Base-by-base conservation (phyloP, 1,284 basidiomycete genomes). In the Papiliotrema laurentii region DNA sequence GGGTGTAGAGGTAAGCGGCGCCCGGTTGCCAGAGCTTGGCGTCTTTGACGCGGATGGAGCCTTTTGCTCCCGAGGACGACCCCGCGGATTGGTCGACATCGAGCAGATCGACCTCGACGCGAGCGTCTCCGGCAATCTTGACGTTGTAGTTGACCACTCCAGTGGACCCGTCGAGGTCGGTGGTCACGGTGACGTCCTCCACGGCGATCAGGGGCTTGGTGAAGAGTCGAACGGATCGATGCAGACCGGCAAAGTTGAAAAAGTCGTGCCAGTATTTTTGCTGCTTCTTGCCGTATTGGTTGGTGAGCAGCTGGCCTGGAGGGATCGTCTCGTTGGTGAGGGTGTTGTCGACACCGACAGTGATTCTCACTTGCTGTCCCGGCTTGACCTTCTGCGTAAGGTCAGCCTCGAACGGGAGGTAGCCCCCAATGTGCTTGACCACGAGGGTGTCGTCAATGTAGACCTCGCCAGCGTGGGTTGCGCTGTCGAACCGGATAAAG, bases 181-280 rank as follows among this genome's bases (percentile, higher is more conserved):
- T 60, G 9, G 28, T 49, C 13, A 62, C 49, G 10, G 58, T 60
- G 43, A 62, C 45, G 43, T 62, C 58, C 26, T 53, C 47, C n/a
- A 62, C 35, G 6, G 49, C 24, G 13, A 30, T 47, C 26, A 41
- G 36, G 6, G 60, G 60, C 5, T 24, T 37, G 9, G 24, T 48
- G 47, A 49, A 60, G 14, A 62, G 53, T 35, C 46, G 26, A 36
- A 62, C 58, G 9, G 55, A 58, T 44, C 60, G 33, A 14, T 55
- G 53, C 19, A 62, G 48, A 19, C 60, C 60, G 21, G 58, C 51
- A 46, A 59, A 62, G 45, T 62, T 62, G 56, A 58, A 60, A 38
- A 62, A 62, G 37, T 62, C 60, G 40, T 62, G 60, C 49, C 43
- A 55, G 53, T 60, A 60, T 40, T 54, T 58, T 27, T 62, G 60